phyloP scores from a whole-genome alignment of 73 alveolate species.

The Paramecium pentaurelia region DNA sequence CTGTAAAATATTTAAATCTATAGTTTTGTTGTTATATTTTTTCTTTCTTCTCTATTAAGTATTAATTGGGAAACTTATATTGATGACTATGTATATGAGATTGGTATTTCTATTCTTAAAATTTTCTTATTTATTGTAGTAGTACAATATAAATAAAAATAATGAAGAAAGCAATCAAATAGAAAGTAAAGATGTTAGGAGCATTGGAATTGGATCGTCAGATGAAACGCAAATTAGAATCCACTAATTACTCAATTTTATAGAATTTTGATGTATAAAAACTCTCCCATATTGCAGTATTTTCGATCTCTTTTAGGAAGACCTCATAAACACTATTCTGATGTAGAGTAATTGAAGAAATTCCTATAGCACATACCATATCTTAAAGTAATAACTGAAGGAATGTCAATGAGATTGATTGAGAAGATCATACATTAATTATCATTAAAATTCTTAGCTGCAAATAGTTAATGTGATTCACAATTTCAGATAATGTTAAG shows the following conservation, averaged over 20 bases:
- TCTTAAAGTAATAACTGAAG: neutral
- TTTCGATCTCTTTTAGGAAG: neutral
- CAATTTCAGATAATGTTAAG: neutral
- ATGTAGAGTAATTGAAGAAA: neutral
- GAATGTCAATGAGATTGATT: neutral
- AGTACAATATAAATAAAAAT: neutral
- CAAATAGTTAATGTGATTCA: neutral
- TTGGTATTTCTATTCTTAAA: neutral
- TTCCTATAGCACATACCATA: neutral
- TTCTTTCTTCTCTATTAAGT: too few relatives aligned
- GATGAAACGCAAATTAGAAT: neutral
- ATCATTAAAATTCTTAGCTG: neutral
- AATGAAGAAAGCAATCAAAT: neutral
- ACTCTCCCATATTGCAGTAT: neutral
- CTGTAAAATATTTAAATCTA: too few relatives aligned
- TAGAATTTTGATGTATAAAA: neutral
- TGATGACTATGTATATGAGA: neutral
- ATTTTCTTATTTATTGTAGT: neutral
- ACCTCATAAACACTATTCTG: neutral
- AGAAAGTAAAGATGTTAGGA: neutral
- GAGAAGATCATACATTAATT: neutral
- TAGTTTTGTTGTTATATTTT: too few relatives aligned
- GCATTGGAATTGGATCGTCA: neutral
- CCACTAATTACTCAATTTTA: neutral
- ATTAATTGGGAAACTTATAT: neutral